phyloP scores from a whole-genome alignment of 1,139 yeast species.

The Yamadazyma jaroonii region DNA sequence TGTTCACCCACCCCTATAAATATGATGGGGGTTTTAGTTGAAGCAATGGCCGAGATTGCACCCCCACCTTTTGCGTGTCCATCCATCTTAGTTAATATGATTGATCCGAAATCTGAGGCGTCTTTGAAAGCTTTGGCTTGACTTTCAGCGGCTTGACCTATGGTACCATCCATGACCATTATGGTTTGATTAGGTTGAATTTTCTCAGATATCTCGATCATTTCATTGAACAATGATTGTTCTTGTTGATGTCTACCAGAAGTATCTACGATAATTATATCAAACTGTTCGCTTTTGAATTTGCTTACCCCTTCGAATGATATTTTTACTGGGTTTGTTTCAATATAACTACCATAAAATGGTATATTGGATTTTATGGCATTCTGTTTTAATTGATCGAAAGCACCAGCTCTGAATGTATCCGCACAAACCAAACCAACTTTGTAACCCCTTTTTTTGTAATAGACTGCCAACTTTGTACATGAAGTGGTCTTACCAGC shows the following conservation, averaged over 20 bases:
- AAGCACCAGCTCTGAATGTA: constrained; percentile 99
- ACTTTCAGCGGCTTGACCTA: constrained; percentile 97
- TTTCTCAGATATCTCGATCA: constrained; percentile 87
- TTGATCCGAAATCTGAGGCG: constrained; percentile 90
- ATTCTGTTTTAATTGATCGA: constrained; percentile 95
- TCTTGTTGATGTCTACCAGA: constrained; percentile 98
- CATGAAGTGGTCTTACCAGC: constrained; percentile 98
- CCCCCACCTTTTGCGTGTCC: constrained; percentile 99
- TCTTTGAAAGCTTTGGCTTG: constrained; percentile 95
- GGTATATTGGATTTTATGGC: constrained; percentile 95
- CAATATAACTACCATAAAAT: constrained; percentile 91
- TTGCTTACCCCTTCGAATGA: constrained; percentile 89
- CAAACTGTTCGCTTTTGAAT: constrained; percentile 89
- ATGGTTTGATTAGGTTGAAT: constrained; percentile 91
- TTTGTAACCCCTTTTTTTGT: constrained; percentile 88
- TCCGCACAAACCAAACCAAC: constrained; percentile 98
- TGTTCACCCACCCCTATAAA: constrained; percentile 99
- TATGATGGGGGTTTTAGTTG: constrained; percentile 92
- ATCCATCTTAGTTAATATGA: constrained; percentile 93
- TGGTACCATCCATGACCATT: constrained; percentile 96
- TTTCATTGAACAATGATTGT: constrained; percentile 84
- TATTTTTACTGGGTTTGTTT: constrained; percentile 92
- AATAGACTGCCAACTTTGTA: constrained; percentile 93
- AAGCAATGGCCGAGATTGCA: constrained; percentile 98
- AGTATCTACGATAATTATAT: constrained; percentile 92